Evolutionary conservation across 139 green algal genomes (phyloP).

Genomic region (Chlamydomonas sp.): DNA sequence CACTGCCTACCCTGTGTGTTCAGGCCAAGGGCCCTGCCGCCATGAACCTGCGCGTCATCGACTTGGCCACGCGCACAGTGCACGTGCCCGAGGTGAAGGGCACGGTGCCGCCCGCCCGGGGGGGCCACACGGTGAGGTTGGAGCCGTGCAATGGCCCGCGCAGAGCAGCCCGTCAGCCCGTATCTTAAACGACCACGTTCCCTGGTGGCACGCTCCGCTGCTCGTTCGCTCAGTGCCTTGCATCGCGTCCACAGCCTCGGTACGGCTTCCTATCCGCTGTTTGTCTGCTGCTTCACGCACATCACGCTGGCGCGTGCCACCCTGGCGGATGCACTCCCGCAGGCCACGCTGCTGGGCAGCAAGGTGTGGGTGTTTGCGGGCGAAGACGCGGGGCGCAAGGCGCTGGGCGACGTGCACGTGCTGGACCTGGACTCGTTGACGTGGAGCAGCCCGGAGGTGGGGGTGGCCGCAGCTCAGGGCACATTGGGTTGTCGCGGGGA

Average conservation of each 20-base stretch:
- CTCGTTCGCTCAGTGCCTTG: too few species aligned
- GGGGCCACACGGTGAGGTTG: conserved; percentile 75
- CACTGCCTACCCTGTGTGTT: not conserved
- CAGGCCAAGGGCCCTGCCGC: conserved; percentile 66
- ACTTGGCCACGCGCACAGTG: conserved; percentile 52
- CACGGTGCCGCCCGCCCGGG: conserved; percentile 64
- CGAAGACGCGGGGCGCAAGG: conserved; percentile 76
- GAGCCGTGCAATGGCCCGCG: too few species aligned
- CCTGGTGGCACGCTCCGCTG: too few species aligned
- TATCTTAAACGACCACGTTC: too few species aligned
- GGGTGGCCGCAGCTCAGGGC: not conserved
- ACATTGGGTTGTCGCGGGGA: not conserved
- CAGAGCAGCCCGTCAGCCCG: too few species aligned
- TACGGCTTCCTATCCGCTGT: not conserved
- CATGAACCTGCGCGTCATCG: conserved; percentile 76
- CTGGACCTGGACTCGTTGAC: conserved; percentile 75
- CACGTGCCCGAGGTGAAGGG: conserved; percentile 38
- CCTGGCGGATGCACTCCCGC: not conserved
- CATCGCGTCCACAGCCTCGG: not conserved
- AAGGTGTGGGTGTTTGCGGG: conserved; percentile 87
- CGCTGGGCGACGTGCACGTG: conserved; percentile 72
- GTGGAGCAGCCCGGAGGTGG: conserved; percentile 46
- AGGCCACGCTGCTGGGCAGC: conserved; percentile 71
- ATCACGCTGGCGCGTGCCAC: too few species aligned
- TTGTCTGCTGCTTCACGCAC: too few species aligned